Evolutionary conservation across 148 eudicot species (phyloP).

Genomic region (Arbutus unedo): DNA sequence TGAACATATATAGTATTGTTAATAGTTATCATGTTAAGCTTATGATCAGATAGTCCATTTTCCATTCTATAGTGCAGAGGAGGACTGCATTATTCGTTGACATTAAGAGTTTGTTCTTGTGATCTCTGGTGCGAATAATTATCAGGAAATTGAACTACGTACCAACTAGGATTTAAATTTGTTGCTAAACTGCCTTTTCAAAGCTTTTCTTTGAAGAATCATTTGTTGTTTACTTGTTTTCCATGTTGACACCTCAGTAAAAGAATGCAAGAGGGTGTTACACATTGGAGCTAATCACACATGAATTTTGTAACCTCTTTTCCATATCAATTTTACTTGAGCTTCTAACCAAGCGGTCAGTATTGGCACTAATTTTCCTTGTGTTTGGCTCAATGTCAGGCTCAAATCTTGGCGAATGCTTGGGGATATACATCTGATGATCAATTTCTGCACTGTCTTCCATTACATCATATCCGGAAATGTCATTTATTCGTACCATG

Average conservation of each 20-base stretch:
- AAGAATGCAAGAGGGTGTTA: too few species aligned
- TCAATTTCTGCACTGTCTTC: constrained; percentile 87
- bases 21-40: background rate
- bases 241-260: background rate
- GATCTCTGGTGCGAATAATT: background rate
- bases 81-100: background rate
- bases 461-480: constrained; percentile 94
- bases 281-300: constrained; percentile 1
- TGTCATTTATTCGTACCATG: background rate
- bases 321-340: background rate
- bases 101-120: background rate
- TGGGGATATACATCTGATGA: constrained; percentile 85
- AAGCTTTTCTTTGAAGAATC: background rate
- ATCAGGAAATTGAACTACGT: background rate
- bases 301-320: background rate
- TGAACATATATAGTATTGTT: background rate
- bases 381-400: constrained; percentile 50
- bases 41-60: background rate
- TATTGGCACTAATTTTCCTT: background rate
- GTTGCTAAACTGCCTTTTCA: background rate
- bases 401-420: constrained; percentile 71
- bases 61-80: background rate
- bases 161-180: background rate
- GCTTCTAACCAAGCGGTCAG: background rate
- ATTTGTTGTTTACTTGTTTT: background rate